Percentiles rank a stretch among this genome's conserved stretches.
phyloP scores from a whole-genome alignment of 2,329 filamentous ascomycete species.

The Beauveria bassiana region DNA sequence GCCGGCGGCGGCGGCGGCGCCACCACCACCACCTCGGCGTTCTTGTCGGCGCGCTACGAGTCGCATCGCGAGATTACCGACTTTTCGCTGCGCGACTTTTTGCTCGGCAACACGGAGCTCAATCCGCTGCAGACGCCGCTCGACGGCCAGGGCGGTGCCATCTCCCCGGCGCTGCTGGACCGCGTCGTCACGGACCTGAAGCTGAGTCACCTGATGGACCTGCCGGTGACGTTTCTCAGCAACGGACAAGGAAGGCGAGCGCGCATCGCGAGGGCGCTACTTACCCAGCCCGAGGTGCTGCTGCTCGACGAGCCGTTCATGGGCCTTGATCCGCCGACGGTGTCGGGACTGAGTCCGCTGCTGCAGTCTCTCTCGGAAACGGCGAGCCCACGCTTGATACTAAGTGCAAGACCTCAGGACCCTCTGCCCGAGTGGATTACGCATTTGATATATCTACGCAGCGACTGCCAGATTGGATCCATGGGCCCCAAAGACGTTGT shows the following conservation, averaged over 20 bases:
- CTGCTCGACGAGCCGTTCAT: conserved; percentile 93
- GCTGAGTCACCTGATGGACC: conserved; percentile 60
- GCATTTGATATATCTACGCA: conserved; percentile 66
- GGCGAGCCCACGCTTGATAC: conserved; percentile 61
- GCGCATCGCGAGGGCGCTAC: conserved; percentile 77
- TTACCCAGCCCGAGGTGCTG: conserved; percentile 71
- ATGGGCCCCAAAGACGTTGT: conserved; percentile 61
- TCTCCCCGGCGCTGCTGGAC: conserved; percentile 44
- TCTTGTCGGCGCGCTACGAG: conserved; percentile 86
- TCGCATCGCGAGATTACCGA: conserved; percentile 79
- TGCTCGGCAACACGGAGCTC: conserved; percentile 74
- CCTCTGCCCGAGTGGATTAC: conserved; percentile 85
- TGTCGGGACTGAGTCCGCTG: conserved; percentile 62
- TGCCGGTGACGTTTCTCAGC: conserved; percentile 83
- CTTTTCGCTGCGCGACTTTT: conserved; percentile 73
- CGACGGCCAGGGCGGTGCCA: conserved; percentile 38
- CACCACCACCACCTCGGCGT: conserved; percentile 61
- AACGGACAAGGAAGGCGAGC: conserved; percentile 88
- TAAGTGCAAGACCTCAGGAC: conserved; percentile 80
- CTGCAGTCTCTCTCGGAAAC: conserved; percentile 59
- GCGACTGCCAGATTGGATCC: conserved; percentile 55
- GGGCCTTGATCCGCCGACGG: conserved; percentile 83
- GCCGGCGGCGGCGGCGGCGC: conserved; percentile 26
- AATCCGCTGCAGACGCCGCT: conserved; percentile 52
- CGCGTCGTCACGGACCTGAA: conserved; percentile 63